Evolutionary conservation across 345 rosid genomes (phyloP), one percentile per base, ranked within the genome.

Genomic region (Populus alba): DNA sequence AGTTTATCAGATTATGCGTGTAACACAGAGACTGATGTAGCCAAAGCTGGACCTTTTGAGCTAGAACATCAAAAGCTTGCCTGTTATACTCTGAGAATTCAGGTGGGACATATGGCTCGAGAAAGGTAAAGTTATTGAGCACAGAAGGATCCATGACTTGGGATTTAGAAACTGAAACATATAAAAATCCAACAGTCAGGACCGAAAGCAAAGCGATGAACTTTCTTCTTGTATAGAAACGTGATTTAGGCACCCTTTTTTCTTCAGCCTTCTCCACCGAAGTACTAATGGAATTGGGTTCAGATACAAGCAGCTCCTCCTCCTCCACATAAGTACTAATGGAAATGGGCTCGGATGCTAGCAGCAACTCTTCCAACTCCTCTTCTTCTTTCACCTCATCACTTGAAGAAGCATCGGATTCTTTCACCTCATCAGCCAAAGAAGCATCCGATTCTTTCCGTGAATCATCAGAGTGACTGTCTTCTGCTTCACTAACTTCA

Each of bases 401-500:
- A 6, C 49, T 82, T 70, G 53, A 47, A 47, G 53, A 47, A 47
- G 16, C 47, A 43, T 43, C 15, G 3, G 66, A 80, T 57, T 73
- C 87, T 70, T 71, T 71, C 23, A n/a, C 70, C 2, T 45, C 73
- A 73, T 77, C 81, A 68, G 35, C 47, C 7, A 81, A 82, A 63
- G 85, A 78, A 66, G 37, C 73, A 72, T 85, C 87, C 3, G 88
- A 82, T 61, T 86, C 90, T 75, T 77, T 84, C 59, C 66, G 85
- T 39, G 89, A 85, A 55, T 55, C 88, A 37, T 83, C 90, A 38
- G 90, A 83, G 13, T 75, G 76, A 59, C 29, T 10, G 10, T 82
- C 77, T 85, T 87, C 94, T 5, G 78, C 78, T 69, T 83, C 94
- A 71, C 87, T 83, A 65, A 81, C 66, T 47, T 92, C 95, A 59